These are phyloP conservation scores for Musa schizocarpa DNA, from an alignment of 176 grass and related monocot genomes.

Conservation along the genomic window DNA sequence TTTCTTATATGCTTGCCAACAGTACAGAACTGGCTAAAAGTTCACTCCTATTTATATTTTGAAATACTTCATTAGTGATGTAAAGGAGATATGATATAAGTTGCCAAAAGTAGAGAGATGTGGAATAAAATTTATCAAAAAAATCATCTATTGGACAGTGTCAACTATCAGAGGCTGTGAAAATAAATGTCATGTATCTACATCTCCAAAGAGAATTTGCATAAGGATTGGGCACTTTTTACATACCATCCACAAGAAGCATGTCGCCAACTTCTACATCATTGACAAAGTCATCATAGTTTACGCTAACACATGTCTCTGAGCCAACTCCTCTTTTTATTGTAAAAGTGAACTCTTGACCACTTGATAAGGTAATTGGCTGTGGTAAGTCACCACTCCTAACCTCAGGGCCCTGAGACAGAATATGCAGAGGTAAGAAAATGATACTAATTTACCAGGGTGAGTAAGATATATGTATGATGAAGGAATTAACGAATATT, in stretches of 20 bases:
- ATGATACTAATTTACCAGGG: neutral
- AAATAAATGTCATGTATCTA: neutral
- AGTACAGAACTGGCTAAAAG: too few species aligned
- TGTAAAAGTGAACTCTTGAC: constrained; percentile 92
- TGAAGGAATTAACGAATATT: neutral
- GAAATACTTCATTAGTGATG: too few species aligned
- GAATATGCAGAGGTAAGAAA: neutral
- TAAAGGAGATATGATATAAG: too few species aligned
- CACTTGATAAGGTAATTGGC: constrained; percentile 49
- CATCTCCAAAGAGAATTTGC: neutral
- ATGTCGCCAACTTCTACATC: constrained; percentile 98
- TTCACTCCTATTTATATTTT: too few species aligned
- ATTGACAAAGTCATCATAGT: constrained; percentile 95
- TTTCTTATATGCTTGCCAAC: too few species aligned
- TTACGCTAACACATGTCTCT: constrained; percentile 95
- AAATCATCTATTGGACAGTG: too few species aligned
- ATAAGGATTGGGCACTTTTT: neutral
- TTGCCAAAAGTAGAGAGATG: too few species aligned
- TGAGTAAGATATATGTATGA: neutral
- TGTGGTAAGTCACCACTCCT: constrained; percentile 93
- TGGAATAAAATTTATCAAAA: too few species aligned
- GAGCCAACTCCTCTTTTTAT: constrained; percentile 87
- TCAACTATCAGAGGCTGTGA: neutral
- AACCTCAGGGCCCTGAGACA: constrained; percentile 75
- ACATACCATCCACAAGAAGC: constrained; percentile 94